Evolutionary conservation across 1,284 basidiomycete genomes (phyloP), one percentile per base, ranked within the genome.

Genomic region (Fomitopsis pinicola): DNA sequence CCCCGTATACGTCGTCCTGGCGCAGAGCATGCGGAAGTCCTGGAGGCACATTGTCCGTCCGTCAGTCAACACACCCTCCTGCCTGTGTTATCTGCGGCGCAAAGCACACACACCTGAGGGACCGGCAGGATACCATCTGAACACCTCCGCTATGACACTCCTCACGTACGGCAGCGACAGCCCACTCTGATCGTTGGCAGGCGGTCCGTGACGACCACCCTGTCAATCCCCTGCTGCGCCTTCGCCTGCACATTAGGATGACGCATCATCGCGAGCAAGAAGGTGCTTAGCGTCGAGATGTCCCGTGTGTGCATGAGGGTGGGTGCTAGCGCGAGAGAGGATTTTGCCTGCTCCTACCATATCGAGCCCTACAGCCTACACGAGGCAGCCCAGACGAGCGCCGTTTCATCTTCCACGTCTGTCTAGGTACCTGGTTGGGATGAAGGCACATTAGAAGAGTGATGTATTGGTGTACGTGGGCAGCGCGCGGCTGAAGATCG

Each of bases 171-270:
- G 22, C 22, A 22, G 22, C 22, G 22, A 22, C 22, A 2, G 22
- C 22, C 22, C 22, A 22, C 22, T 22, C 22, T 22, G 22, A 22
- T 22, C 22, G 22, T 22, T 22, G 22, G 22, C 22, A 22, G 22
- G 22, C 22, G 22, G 22, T 22, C 22, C 22, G 22, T 22, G 22
- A 22, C 22, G 22, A 22, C 22, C 22, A 22, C 22, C 22, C 22
- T 22, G 22, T 22, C 22, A 22, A 22, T 22, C 22, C 22, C 22
- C 22, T 22, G 22, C 22, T 22, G 22, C 22, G 22, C 22, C 40
- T 67, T 69, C 45, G 56, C 56, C 59, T 75, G 72, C 2, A 71
- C 64, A 14, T 72, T 68, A 1, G 75, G 74, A 58, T 71, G 57
- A 2, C 71, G 63, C 17, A 68, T 22, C 22, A 64, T 19, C 4